These are phyloP conservation scores for Santalum album DNA, from an alignment of 164 flowering plant species.

Conservation along the genomic window DNA sequence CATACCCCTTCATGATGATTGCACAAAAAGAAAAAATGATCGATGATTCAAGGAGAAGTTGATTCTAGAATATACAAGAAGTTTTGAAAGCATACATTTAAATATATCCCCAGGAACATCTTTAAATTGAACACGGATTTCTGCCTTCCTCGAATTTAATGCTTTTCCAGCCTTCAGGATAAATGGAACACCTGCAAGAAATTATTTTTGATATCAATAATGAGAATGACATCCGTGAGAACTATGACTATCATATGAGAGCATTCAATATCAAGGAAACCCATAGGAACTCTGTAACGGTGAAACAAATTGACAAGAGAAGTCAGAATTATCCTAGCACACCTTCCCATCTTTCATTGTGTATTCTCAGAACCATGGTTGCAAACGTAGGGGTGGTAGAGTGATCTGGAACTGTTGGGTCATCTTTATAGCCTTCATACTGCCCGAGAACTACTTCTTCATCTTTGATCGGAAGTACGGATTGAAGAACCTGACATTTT, in stretches of 20 bases:
- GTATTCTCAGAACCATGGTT: constrained; percentile 61
- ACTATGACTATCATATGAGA: no score
- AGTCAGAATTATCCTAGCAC: not conserved
- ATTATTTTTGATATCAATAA: not conserved
- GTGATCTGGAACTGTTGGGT: constrained; percentile 78
- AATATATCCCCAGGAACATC: constrained; percentile 97
- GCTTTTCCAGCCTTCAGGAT: constrained; percentile 95
- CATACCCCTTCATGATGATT: no score
- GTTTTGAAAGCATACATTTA: constrained; percentile 45
- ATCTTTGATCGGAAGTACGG: constrained; percentile 63
- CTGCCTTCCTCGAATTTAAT: constrained; percentile 88
- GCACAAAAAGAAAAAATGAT: no score
- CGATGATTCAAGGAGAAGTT: no score
- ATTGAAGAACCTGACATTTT: constrained; percentile 65
- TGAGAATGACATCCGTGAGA: no score
- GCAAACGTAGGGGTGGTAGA: constrained; percentile 98
- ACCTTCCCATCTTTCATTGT: constrained; percentile 99
- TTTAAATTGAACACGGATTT: constrained; percentile 92
- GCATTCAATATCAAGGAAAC: not conserved
- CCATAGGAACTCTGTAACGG: not conserved
- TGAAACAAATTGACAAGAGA: not conserved
- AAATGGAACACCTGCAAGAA: constrained; percentile 80
- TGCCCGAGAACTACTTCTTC: constrained; percentile 97
- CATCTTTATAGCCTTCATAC: constrained; percentile 81
- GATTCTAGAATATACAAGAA: no score